Evolutionary conservation across 805 yeast genomes (phyloP), one percentile per base, ranked within the genome.

Genomic region (Yamadazyma ubonensis): DNA sequence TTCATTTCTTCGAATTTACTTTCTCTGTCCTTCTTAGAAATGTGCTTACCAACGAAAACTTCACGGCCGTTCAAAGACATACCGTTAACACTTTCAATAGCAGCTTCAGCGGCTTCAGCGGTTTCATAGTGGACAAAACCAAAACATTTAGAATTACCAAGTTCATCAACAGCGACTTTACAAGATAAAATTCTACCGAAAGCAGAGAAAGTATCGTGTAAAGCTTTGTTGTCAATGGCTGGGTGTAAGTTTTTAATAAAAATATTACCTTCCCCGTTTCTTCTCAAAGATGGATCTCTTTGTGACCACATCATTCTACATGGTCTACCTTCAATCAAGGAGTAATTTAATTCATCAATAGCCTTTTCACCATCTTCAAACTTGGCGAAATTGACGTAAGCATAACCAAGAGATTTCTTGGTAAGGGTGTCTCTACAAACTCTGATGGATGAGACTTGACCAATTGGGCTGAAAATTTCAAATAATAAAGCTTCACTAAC

Each of bases 281-380:
- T 87, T 79, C 99, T 86, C 59, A 82, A 68, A 48, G 96, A 78
- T 51, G 99, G 98, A 67, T 93, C 98, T 74, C 98, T 88, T 77
- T 93, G 98, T 54, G 97, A 89, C 97, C 98, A 89, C 98, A 93
- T 93, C 75, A 93, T 91, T 72, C 99, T 88, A 75, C 97, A 89
- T 59, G 96, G 89, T 61, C 84, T 87, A 61, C 96, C 97, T 70
- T 90, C 90, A 73, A 93, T 82, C 59, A 81, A 81, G 44, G 89
- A 71, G 77, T 93, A 93, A 87, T 91, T 93, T 71, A 93, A 80
- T 71, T 88, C 93, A 64, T 89, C 95, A 65, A 93, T 75, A 48
- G 99, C 99, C 61, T 78, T 82, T 73, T 83, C 89, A 62, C 96
- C 98, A 61, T 93, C 97, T 50, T 77, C 86, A 53, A 77, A 71